Evolutionary conservation across 2,329 filamentous ascomycete species (phyloP).

Genomic region (Albifimbria verrucaria): DNA sequence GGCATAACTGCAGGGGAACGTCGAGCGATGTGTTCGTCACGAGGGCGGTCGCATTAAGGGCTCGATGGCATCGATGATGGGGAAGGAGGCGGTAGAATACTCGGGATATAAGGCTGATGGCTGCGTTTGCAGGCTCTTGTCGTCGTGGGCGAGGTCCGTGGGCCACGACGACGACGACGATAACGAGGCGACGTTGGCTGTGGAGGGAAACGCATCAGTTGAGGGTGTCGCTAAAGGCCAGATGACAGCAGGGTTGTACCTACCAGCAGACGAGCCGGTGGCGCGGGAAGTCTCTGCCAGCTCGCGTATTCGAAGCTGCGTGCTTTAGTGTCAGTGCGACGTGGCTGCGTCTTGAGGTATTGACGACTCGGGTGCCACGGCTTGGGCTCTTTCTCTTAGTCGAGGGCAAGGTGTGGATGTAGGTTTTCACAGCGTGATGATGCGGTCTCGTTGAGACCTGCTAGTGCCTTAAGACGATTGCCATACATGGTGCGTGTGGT

Average conservation of each 20-base stretch:
- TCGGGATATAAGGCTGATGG: neutral
- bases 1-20: constrained; percentile 30
- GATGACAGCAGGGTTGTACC: neutral
- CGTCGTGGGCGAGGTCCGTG: neutral
- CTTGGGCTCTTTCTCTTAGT: neutral
- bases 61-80: constrained; percentile 2
- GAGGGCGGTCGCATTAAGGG: constrained; percentile 11
- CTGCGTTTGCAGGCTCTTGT: neutral
- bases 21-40: constrained; percentile 13
- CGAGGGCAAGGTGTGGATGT: neutral
- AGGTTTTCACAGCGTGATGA: neutral
- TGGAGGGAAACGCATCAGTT: neutral
- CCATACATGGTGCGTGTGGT: neutral
- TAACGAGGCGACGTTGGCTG: too few relatives aligned
- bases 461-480: neutral
- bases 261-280: neutral
- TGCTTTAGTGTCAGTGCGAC: neutral
- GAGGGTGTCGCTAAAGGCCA: neutral
- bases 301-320: neutral
- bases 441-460: neutral
- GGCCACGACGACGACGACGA: neutral
- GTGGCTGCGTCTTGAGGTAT: neutral
- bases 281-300: neutral
- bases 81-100: neutral
- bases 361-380: neutral